Conservation (phyloP, 202 grass and related monocot species). For the Cymbopogon flexuosus region DNA sequence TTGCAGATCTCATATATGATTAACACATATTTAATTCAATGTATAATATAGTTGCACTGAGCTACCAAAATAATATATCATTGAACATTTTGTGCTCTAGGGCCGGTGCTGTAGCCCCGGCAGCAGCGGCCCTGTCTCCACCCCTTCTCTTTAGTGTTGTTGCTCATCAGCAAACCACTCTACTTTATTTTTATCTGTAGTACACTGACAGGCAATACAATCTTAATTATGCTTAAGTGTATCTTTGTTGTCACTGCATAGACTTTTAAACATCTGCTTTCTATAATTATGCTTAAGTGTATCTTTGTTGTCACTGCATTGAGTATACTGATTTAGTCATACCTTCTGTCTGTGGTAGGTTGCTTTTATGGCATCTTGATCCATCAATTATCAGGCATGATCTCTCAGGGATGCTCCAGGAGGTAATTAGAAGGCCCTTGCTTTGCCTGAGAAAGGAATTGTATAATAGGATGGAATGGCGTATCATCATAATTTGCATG, state of each 20-base stretch:
- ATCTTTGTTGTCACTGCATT: not conserved
- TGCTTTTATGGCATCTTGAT: conserved; percentile 66
- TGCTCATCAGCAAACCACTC: not conserved
- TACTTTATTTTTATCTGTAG: not conserved
- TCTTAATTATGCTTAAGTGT: conserved; percentile 6
- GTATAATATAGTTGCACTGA: not conserved
- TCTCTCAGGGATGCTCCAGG: conserved; percentile 58
- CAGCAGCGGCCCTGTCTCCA: not conserved
- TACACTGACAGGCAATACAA: not conserved
- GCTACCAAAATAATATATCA: not conserved
- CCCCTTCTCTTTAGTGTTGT: not conserved
- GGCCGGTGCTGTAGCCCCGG: not conserved
- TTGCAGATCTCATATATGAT: not conserved
- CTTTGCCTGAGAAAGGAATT: conserved; percentile 75
- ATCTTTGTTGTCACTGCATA: too few relatives aligned
- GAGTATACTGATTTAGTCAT: conserved; percentile 19
- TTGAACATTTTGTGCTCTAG: not conserved
- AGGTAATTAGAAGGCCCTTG: conserved; percentile 59
- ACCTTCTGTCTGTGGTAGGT: conserved; percentile 39
- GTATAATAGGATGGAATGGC: conserved; percentile 49
- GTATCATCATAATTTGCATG: conserved; percentile 56
- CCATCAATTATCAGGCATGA: conserved; percentile 64
- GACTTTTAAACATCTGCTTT: too few relatives aligned
- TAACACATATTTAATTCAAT: not conserved
- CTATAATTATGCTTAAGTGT: conserved; percentile 11